Evolutionary conservation across 108 stramenopile species (phyloP).

Genomic region (Skeletonema tropicum): DNA sequence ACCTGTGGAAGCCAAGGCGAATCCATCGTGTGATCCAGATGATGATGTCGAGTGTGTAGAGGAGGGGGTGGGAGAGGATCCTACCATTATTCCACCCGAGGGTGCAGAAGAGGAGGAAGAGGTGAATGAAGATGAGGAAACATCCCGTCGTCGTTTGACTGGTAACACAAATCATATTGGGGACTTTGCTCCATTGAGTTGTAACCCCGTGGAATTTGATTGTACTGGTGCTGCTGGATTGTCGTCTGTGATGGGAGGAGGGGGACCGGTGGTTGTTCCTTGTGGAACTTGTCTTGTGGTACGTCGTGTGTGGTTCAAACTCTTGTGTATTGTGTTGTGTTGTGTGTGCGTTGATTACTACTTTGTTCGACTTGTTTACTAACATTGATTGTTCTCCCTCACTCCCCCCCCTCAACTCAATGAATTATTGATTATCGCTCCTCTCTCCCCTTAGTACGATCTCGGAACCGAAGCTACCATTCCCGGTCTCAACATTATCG

Average conservation of each 20-base stretch:
- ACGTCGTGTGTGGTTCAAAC: too few species aligned
- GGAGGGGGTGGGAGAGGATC: not conserved
- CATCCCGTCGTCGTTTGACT: constrained; percentile 1
- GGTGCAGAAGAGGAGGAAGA: not conserved
- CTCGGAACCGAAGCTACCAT: constrained; percentile 7
- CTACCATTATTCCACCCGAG: not conserved
- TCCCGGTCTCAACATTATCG: constrained; percentile 55
- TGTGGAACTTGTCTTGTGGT: constrained; percentile 2
- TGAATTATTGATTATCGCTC: too few species aligned
- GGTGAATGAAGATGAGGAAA: not conserved
- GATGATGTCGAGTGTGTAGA: not conserved
- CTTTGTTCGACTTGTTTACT: not conserved
- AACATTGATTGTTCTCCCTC: too few species aligned
- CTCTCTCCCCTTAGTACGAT: not conserved
- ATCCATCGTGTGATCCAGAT: not conserved
- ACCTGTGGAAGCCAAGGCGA: not conserved
- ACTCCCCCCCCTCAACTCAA: too few species aligned
- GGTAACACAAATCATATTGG: constrained; percentile 10
- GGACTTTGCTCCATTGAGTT: constrained; percentile 4
- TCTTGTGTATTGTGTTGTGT: too few species aligned
- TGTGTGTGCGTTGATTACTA: not conserved
- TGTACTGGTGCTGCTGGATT: not conserved
- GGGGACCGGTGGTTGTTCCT: too few species aligned
- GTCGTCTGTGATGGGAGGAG: too few species aligned
- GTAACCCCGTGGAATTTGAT: constrained; percentile 10